These are phyloP conservation scores for Colletotrichum plurivorum DNA, from an alignment of 2,329 filamentous ascomycete genomes.

Conservation along the genomic window DNA sequence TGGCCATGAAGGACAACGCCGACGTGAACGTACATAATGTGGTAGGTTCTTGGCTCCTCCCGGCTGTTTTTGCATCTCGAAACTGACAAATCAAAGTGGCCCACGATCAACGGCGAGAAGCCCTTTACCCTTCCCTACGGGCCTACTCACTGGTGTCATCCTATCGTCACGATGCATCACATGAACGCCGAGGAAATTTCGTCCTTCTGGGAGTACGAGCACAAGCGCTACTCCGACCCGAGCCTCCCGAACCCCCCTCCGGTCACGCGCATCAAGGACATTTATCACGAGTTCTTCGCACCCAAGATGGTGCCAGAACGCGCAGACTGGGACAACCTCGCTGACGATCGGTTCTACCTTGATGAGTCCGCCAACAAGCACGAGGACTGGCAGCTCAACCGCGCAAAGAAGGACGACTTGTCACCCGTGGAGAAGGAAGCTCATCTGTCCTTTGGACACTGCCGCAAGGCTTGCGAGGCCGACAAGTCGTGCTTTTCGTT, in stretches of 20 bases:
- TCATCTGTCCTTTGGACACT: constrained; percentile 58
- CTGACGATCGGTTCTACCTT: constrained; percentile 60
- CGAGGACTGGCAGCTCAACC: constrained; percentile 49
- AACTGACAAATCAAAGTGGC: constrained; percentile 55
- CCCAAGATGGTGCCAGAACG: constrained; percentile 54
- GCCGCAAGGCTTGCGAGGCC: constrained; percentile 59
- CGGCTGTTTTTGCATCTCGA: not conserved
- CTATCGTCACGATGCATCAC: constrained; percentile 70
- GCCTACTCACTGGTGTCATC: constrained; percentile 67
- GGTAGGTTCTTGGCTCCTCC: constrained; percentile 50
- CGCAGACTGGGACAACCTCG: constrained; percentile 68
- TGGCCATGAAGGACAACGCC: constrained; percentile 61
- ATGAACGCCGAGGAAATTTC: constrained; percentile 65
- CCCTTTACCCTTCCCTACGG: constrained; percentile 64
- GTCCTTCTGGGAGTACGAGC: constrained; percentile 66
- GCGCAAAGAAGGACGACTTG: constrained; percentile 51
- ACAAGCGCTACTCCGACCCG: constrained; percentile 49
- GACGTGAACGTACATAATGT: constrained; percentile 56
- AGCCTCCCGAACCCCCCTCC: constrained; percentile 40
- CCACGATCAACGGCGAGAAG: constrained; percentile 70
- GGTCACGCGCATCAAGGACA: constrained; percentile 61
- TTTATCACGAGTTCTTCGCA: constrained; percentile 62
- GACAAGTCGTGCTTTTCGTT: constrained; percentile 57
- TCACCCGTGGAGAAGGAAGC: constrained; percentile 57
- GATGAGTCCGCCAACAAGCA: constrained; percentile 48